phyloP scores from a whole-genome alignment of 208 protist species.

The Leishmania arabica region DNA sequence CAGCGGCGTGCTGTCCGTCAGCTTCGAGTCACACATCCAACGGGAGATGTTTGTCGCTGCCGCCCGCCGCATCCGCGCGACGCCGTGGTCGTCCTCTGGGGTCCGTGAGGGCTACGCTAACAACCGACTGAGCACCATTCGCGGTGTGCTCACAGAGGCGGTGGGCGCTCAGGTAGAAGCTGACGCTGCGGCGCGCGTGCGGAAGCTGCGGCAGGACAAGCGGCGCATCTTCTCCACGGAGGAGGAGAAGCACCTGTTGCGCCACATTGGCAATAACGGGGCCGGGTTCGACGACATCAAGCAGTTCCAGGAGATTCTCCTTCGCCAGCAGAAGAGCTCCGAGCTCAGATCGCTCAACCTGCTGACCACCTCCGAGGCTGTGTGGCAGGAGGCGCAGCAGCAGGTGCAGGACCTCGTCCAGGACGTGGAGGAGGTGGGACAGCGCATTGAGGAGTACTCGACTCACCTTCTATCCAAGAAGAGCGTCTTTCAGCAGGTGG shows the following conservation, averaged over 20 bases:
- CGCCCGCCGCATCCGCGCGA: constrained; percentile 49
- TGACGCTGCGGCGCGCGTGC: constrained; percentile 73
- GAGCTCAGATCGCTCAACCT: constrained; percentile 76
- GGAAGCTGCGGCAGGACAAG: constrained; percentile 68
- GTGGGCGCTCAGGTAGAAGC: constrained; percentile 62
- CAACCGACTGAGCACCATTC: constrained; percentile 33
- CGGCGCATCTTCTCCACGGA: constrained; percentile 62
- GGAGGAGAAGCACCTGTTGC: constrained; percentile 78
- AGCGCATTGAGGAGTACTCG: constrained; percentile 78
- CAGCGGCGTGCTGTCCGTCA: constrained; percentile 80
- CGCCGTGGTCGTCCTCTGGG: constrained; percentile 9
- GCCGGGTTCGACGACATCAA: constrained; percentile 79
- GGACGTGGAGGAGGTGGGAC: constrained; percentile 78
- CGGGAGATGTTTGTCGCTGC: constrained; percentile 88
- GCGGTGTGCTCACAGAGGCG: constrained; percentile 66
- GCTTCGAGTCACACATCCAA: constrained; percentile 90
- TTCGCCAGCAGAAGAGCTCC: constrained; percentile 67
- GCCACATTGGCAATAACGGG: constrained; percentile 42
- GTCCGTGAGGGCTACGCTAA: constrained; percentile 13
- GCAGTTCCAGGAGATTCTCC: constrained; percentile 66
- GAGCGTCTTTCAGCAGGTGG: constrained; percentile 76
- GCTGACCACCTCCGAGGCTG: constrained; percentile 50
- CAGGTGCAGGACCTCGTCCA: constrained; percentile 60
- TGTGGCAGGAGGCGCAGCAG: constrained; percentile 58
- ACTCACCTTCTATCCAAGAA: constrained; percentile 78